A percentile compares a stretch with the other conserved stretches of the same genome.
These are phyloP conservation scores for Cryoendolithus antarcticus DNA, from an alignment of 2,329 filamentous ascomycete species.

Conservation along the genomic window DNA sequence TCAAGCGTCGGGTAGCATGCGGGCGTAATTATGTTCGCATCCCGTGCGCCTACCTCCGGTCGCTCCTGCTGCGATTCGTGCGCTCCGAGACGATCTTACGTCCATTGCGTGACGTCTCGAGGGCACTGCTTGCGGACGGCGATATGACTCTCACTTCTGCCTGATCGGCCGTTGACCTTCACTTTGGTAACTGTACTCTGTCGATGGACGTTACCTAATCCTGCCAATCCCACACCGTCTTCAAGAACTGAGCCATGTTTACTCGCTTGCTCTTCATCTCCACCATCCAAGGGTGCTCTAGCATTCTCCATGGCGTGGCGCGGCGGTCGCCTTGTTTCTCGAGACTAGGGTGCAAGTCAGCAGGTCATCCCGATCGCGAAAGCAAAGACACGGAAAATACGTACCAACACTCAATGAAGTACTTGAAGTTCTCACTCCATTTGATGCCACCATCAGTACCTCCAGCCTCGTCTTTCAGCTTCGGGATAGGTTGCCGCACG, in stretches of 20 bases:
- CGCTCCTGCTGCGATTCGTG: no score
- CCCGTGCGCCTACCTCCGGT: no score
- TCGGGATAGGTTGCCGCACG: slow-evolving; percentile 86
- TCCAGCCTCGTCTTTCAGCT: slow-evolving; percentile 69
- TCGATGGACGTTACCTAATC: slow-evolving; percentile 41
- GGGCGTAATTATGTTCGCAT: no score
- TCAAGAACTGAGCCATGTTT: slow-evolving; percentile 90
- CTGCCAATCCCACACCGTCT: slow-evolving; percentile 95
- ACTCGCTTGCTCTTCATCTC: slow-evolving; percentile 94
- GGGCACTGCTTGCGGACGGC: no score
- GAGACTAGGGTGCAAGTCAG: slow-evolving; percentile 49
- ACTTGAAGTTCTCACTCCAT: slow-evolving; percentile 97
- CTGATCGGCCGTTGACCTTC: no score
- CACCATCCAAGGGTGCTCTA: slow-evolving; percentile 97
- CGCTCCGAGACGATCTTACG: no score
- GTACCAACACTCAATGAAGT: slow-evolving; percentile 98
- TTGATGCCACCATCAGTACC: slow-evolving; percentile 47
- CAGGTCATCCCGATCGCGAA: no score
- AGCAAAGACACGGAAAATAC: slow-evolving; percentile 28
- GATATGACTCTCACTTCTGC: no score
- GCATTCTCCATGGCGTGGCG: slow-evolving; percentile 95
- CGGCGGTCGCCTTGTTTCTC: slow-evolving; percentile 83
- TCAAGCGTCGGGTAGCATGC: no score
- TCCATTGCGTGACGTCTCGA: no score
- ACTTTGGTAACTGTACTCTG: no score